A percentile compares a stretch with the other conserved stretches of the same genome.
Conservation (phyloP, 2,329 filamentous ascomycete genomes). For the Lomentospora prolificans region DNA sequence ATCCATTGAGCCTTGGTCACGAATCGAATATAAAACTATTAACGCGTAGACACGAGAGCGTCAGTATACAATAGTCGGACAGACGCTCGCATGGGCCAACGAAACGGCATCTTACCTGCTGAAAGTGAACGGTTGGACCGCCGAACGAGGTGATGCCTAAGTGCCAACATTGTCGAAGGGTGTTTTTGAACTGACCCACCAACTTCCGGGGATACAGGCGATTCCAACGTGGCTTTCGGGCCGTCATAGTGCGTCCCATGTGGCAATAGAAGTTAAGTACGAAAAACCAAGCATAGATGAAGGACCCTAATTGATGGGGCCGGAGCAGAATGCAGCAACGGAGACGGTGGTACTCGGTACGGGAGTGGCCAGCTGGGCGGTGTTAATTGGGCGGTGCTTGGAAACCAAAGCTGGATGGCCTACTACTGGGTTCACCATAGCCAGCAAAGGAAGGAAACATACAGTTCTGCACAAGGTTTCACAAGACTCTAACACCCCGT, state of each 20-base stretch:
- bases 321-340: too few relatives aligned
- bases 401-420: too few relatives aligned
- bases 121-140: slow-evolving; percentile 60
- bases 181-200: neutral
- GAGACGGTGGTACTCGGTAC: too few relatives aligned
- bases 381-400: neutral
- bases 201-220: neutral
- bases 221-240: neutral
- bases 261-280: too few relatives aligned
- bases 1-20: slow-evolving; percentile 54
- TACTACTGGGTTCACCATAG: too few relatives aligned
- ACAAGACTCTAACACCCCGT: too few relatives aligned
- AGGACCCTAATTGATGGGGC: too few relatives aligned
- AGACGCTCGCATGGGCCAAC: neutral
- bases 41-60: neutral
- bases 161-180: slow-evolving; percentile 35
- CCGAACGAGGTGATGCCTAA: slow-evolving; percentile 58
- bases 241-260: neutral
- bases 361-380: too few relatives aligned
- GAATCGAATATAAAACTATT: slow-evolving; percentile 48
- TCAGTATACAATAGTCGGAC: neutral
- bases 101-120: slow-evolving; percentile 34
- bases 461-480: too few relatives aligned
- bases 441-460: too few relatives aligned
- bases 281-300: too few relatives aligned